Evolutionary conservation across 257 asterid genomes (phyloP), one percentile per base, ranked within the genome.

Genomic region (Solanum medicagineum): DNA sequence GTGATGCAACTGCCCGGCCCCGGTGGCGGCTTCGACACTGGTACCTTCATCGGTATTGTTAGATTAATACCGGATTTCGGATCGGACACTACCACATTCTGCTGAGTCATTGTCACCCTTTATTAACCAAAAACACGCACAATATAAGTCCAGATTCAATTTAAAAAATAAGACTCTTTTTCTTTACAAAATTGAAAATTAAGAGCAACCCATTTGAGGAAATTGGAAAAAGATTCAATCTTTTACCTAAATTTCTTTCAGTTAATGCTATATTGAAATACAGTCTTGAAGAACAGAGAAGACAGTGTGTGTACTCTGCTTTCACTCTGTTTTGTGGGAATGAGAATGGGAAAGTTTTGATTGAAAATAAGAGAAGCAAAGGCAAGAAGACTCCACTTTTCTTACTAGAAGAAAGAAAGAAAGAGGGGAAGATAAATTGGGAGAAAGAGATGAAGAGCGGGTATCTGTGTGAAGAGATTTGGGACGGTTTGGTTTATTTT

Each of bases 41-140:
- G 24, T 19, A 91, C 94, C 68, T 95, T 92, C 92, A 87, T 90
- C 36, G 93, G 74, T 73, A 89, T 90, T 3, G 93, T 88, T 88
- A 90, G 82, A 70, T 88, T 91, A 56, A 90, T 87, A 3, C 90
- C 93, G 10, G 93, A 83, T 20, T 87, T 90, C 0, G 91, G 87
- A 9, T 89, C 94, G 24, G 98, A 57, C n/a, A 89, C 94, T 77
- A 91, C 91, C 88, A 91, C 97, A 93, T 96, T 96, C 74, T 91
- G 98, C 83, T 93, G 88, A 45, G 90, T 89, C 91, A 89, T 89
- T 51, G 60, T 82, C 63, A 13, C 81, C 32, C 26, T 65, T 65
- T 79, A 32, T 22, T 16, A 79, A 79, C 17, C 40, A 15, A 75
- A 40, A 22, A 44, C 36, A 45, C 75, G 36, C 36, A 7, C 60